Evolutionary conservation across 331 rosid genomes (phyloP).

Genomic region (Erythrophleum ivorense): DNA sequence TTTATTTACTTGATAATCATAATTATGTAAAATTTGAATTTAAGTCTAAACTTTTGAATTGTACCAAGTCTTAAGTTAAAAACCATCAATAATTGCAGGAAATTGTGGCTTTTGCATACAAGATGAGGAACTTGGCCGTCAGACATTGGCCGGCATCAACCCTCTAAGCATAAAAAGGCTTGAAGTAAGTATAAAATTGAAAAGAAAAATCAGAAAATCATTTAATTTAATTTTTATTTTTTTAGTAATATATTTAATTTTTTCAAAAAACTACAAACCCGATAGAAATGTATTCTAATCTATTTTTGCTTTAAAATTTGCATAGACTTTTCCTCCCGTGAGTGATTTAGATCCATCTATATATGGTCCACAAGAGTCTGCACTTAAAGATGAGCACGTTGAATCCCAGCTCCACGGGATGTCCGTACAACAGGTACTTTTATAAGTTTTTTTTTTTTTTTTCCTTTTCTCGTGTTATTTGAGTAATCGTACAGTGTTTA

Average conservation of each 20-base stretch:
- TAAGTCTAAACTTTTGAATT: background rate
- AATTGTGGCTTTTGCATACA: conserved; percentile 31
- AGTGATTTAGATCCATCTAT: conserved; percentile 67
- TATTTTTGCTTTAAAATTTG: too few species aligned
- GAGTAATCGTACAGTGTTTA: too few species aligned
- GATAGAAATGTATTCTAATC: too few species aligned
- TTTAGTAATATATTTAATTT: too few species aligned
- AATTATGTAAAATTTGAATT: background rate
- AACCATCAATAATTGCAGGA: conserved; percentile 22
- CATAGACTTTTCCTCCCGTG: conserved; percentile 67
- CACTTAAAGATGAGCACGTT: conserved; percentile 79
- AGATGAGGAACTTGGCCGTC: conserved; percentile 89
- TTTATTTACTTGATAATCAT: too few species aligned
- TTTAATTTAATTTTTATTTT: background rate
- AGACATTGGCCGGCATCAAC: conserved; percentile 79
- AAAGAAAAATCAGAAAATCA: too few species aligned
- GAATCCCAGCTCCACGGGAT: conserved; percentile 60
- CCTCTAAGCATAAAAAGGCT: conserved; percentile 77
- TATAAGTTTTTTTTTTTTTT: background rate
- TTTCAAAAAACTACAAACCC: too few species aligned
- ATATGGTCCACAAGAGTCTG: conserved; percentile 66
- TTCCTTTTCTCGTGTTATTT: too few species aligned
- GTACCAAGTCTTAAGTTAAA: background rate
- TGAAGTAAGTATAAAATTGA: conserved; percentile 38
- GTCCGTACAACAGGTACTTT: conserved; percentile 67